Percentiles rank a stretch among this genome's conserved stretches.
These are phyloP conservation scores for Rhynchospora breviuscula DNA, from an alignment of 176 grass and related monocot genomes.

Conservation along the genomic window DNA sequence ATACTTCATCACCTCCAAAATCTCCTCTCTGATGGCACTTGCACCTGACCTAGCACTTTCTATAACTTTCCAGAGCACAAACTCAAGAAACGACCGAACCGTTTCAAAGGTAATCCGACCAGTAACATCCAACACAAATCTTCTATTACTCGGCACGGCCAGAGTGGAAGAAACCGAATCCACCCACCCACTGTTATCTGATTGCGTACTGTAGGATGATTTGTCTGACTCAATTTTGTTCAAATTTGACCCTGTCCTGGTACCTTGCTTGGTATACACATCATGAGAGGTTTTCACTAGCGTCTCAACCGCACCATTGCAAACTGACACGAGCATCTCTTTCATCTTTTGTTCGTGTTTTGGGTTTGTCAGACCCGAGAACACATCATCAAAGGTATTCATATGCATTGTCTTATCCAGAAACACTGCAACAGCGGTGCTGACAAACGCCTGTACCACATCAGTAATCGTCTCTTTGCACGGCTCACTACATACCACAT, in stretches of 20 bases:
- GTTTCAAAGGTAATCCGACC: slow-evolving; percentile 94
- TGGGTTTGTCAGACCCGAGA: slow-evolving; percentile 78
- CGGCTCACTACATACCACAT: slow-evolving; percentile 43
- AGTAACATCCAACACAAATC: slow-evolving; percentile 79
- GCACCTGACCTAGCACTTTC: slow-evolving; percentile 40
- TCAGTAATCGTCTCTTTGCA: slow-evolving; percentile 43
- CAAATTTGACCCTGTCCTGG: slow-evolving; percentile 1
- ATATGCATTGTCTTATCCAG: slow-evolving; percentile 94
- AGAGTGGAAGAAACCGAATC: slow-evolving; percentile 61
- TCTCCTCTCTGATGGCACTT: slow-evolving; percentile 24
- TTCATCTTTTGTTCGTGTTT: slow-evolving; percentile 63
- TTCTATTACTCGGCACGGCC: slow-evolving; percentile 66
- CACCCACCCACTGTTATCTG: slow-evolving; percentile 44
- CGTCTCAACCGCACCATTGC: slow-evolving; percentile 77
- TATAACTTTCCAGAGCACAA: slow-evolving; percentile 70
- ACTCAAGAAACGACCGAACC: slow-evolving; percentile 81
- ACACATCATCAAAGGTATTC: slow-evolving; percentile 86
- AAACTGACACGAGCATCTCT: slow-evolving; percentile 66
- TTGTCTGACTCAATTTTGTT: background rate
- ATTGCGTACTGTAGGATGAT: slow-evolving; percentile 3
- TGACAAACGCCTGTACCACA: slow-evolving; percentile 55
- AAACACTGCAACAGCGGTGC: slow-evolving; percentile 66
- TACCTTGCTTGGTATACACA: slow-evolving; percentile 33
- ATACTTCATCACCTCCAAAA: slow-evolving; percentile 47
- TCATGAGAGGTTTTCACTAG: slow-evolving; percentile 79